phyloP scores from a whole-genome alignment of 345 rosid species.

The Durio zibethinus region DNA sequence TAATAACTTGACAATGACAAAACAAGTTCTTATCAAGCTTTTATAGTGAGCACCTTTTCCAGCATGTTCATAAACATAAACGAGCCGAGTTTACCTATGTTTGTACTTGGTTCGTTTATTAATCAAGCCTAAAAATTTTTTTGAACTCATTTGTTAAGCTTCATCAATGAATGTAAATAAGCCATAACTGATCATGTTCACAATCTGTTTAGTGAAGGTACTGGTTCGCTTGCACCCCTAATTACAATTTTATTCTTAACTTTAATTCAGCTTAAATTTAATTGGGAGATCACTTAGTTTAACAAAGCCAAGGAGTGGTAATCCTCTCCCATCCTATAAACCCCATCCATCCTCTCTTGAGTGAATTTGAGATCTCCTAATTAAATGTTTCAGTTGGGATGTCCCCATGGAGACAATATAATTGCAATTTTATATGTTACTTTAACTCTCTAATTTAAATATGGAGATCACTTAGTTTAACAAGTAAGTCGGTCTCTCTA shows the following conservation, averaged over 20 bases:
- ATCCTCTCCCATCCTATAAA: not conserved
- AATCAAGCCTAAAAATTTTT: not conserved
- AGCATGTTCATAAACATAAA: not conserved
- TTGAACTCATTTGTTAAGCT: conserved; percentile 3
- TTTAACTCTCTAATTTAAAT: not conserved
- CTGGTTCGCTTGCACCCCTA: not conserved
- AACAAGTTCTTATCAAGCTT: not conserved
- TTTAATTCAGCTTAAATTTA: not conserved
- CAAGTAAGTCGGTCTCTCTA: not conserved
- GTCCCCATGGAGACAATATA: not conserved
- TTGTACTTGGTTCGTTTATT: not conserved
- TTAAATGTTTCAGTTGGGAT: not conserved
- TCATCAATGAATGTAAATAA: not conserved
- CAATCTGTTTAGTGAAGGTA: not conserved
- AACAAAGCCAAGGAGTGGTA: not conserved
- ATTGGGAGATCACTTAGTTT: not conserved
- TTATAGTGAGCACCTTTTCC: not conserved
- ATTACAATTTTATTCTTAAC: conserved; percentile 1
- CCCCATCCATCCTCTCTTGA: not conserved
- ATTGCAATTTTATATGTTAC: not conserved
- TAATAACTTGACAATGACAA: not conserved
- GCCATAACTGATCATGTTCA: not conserved
- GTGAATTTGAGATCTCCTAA: not conserved
- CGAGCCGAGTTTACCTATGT: not conserved
- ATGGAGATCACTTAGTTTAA: not conserved